Percentiles rank a stretch among this genome's conserved stretches.
Conservation (phyloP, 768 basidiomycete genomes). For the Wakefieldia striispora region DNA sequence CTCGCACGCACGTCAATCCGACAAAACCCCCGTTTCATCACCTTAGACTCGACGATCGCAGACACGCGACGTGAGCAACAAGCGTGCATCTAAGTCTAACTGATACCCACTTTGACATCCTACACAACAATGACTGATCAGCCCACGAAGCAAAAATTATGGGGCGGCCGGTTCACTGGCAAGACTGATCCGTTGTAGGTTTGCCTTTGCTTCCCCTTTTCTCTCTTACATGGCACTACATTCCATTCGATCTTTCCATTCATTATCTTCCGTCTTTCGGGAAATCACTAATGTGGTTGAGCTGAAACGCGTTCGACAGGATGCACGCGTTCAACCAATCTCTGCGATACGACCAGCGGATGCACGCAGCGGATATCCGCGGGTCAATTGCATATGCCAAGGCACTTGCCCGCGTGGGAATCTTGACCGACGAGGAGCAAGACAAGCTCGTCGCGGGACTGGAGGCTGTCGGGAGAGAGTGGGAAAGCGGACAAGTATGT, state of each 20-base stretch:
- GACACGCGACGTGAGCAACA: not conserved
- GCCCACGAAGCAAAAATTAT: constrained; percentile 69
- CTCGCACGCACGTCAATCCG: too few species aligned
- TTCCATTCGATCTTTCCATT: too few species aligned
- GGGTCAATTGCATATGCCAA: constrained; percentile 97
- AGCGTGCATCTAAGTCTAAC: not conserved
- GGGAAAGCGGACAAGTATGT: constrained; percentile 69
- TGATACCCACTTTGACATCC: not conserved
- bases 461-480: constrained; percentile 74
- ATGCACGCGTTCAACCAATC: constrained; percentile 99
- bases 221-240: too few species aligned
- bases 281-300: not conserved
- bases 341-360: constrained; percentile 88
- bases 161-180: constrained; percentile 89
- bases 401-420: constrained; percentile 74
- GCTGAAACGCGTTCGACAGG: constrained; percentile 37
- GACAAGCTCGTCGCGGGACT: constrained; percentile 72
- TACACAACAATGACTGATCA: constrained; percentile 34
- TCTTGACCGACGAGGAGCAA: constrained; percentile 78
- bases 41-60: not conserved
- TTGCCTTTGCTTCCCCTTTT: too few species aligned
- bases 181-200: constrained; percentile 62
- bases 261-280: not conserved
- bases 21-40: too few species aligned
- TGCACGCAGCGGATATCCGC: constrained; percentile 88